Evolutionary conservation across 306 rosid genomes (phyloP).

Genomic region (Medicago arabica): DNA sequence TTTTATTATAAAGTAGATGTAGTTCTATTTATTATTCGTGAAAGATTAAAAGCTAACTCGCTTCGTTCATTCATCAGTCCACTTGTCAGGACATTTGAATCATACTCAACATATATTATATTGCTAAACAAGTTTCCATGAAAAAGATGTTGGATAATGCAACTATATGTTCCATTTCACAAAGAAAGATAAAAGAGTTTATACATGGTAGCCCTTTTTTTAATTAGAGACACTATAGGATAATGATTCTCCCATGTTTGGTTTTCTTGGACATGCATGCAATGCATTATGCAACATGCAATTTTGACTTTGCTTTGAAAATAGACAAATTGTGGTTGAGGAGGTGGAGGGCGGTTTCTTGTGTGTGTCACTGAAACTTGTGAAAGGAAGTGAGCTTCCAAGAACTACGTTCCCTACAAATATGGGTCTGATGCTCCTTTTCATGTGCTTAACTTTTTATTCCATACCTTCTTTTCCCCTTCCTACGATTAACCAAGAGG

Average conservation of each 20-base stretch:
- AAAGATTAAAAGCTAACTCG: too few relatives aligned
- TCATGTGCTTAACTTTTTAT: slow-evolving; percentile 19
- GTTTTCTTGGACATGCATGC: slow-evolving; percentile 4
- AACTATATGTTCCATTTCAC: too few relatives aligned
- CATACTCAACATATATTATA: too few relatives aligned
- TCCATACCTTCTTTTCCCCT: neutral
- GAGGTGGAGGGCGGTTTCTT: neutral
- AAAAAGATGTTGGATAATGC: too few relatives aligned
- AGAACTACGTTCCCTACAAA: slow-evolving; percentile 36
- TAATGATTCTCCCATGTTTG: neutral
- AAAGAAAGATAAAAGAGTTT: too few relatives aligned
- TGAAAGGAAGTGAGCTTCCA: slow-evolving; percentile 9
- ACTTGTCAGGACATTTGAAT: too few relatives aligned
- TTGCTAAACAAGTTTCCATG: too few relatives aligned
- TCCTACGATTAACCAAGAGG: neutral
- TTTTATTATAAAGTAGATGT: too few relatives aligned
- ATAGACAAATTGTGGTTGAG: slow-evolving; percentile 4
- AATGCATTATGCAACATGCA: neutral
- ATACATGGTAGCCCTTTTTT: too few relatives aligned
- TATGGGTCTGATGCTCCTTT: slow-evolving; percentile 23
- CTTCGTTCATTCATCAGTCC: too few relatives aligned
- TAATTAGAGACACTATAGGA: neutral
- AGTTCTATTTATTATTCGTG: too few relatives aligned
- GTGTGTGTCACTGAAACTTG: neutral
- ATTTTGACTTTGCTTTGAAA: slow-evolving; percentile 42